Conservation (phyloP, 805 yeast species). For the Starmerella bombi region DNA sequence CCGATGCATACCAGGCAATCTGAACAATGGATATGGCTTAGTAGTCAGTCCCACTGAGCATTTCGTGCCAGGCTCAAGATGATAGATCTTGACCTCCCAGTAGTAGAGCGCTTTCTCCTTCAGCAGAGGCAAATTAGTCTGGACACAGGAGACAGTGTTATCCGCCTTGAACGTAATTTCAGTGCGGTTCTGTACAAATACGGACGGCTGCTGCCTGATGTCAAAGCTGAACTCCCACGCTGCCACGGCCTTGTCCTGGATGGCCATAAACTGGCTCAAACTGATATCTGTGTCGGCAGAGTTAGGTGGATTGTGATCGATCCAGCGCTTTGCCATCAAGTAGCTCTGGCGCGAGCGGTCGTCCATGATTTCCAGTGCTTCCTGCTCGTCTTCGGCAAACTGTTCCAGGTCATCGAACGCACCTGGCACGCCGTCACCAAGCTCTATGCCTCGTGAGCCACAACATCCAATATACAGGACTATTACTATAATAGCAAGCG, state of each 20-base stretch:
- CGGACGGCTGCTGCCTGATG: conserved; percentile 39
- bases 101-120: conserved; percentile 72
- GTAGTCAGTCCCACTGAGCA: conserved; percentile 71
- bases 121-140: conserved; percentile 77
- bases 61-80: conserved; percentile 36
- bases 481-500: conserved; percentile 9
- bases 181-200: conserved; percentile 49
- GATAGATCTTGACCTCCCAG: conserved; percentile 76
- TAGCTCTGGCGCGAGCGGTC: conserved; percentile 43
- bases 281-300: conserved; percentile 32
- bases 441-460: conserved; percentile 24
- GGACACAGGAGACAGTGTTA: conserved; percentile 38
- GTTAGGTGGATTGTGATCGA: conserved; percentile 33
- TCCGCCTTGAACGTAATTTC: conserved; percentile 31
- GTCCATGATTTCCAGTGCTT: conserved; percentile 50
- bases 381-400: conserved; percentile 47
- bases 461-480: conserved; percentile 11
- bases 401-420: conserved; percentile 50
- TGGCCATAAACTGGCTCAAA: conserved; percentile 47
- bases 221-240: conserved; percentile 73
- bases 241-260: conserved; percentile 74
- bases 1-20: conserved; percentile 83
- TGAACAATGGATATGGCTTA: conserved; percentile 83
- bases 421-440: conserved; percentile 39
- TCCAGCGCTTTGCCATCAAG: conserved; percentile 44